Percentiles rank a stretch among this genome's conserved stretches.
Evolutionary conservation across 345 rosid genomes (phyloP).

Genomic region (Eucalyptus erythrocorys): DNA sequence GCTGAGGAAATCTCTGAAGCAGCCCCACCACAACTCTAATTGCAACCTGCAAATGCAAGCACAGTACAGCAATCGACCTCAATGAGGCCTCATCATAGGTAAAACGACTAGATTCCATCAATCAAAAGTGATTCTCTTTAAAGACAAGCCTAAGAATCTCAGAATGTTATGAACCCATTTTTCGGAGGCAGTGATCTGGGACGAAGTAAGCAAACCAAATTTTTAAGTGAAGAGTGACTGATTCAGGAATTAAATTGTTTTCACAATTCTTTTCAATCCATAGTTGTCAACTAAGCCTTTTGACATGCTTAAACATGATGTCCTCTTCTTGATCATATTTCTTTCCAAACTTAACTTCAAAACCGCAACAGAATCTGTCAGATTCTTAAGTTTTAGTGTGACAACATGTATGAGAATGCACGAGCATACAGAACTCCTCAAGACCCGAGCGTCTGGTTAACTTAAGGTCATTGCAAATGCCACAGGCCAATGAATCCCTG

Average conservation of each 20-base stretch:
- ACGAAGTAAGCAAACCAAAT: neutral
- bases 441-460: neutral
- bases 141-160: neutral
- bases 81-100: neutral
- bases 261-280: neutral
- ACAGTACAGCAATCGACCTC: neutral
- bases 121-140: neutral
- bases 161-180: neutral
- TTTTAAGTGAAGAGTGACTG: neutral
- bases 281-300: neutral
- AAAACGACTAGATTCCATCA: neutral
- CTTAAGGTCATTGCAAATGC: neutral
- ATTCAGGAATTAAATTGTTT: neutral
- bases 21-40: constrained; percentile 74
- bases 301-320: neutral
- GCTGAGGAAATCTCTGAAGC: constrained; percentile 64
- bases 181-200: neutral
- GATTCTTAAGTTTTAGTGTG: neutral
- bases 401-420: neutral
- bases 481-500: neutral
- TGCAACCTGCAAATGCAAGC: constrained; percentile 27
- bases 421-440: neutral
- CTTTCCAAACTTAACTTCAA: neutral
- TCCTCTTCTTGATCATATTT: neutral
- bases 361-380: neutral